Base-by-base conservation (phyloP, 2,329 filamentous ascomycete species). In the Mycosphaerella arachidis region DNA sequence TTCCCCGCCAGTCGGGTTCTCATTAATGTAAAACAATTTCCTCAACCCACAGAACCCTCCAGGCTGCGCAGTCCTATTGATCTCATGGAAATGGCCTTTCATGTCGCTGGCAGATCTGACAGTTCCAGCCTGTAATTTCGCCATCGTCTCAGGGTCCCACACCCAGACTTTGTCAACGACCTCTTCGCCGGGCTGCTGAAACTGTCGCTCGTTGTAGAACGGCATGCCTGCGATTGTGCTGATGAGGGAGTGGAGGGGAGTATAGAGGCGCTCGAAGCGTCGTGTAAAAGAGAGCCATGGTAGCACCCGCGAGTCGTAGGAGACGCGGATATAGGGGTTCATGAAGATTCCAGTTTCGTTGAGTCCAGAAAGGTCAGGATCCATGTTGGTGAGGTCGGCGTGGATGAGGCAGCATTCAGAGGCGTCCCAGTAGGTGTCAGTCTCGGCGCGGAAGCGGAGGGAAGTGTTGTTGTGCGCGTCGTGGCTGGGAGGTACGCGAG, bases 261-360 rank as follows among this genome's bases (percentile, higher is more conserved):
- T 77, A 62, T 88, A 86, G 0, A 91, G 76, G 5, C 84, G 77
- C 72, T 92, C 89, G 67, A 88, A 86, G 12, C 85, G 83, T 60
- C 84, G 82, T 5, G 83, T 82, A 30, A 86, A 74, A 1, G 78
- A 75, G 1, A 91, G 77, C 82, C 84, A 86, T 0, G 75, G 75
- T 8, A 89, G 78, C 0, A 85, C 84, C 4, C 70, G 70, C 31
- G 77, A 74, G 51, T 83, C 81, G 71, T 92, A 91, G 1, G 88
- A 85, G 4, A 90, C 87, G 18, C 89, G 84, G 48, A 92, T 82
- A 68, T 84, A 91, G 0, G 89, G 89, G 69, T 92, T 92, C 78
- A 91, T 84, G 69, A 84, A 91, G 55, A 90, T 86, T 1, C 84
- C 85, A 0, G 81, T 81, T 43, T 83, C 78, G 9, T 70, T 66